Conservation (phyloP, 306 rosid genomes). For the Nissolia schottii region DNA sequence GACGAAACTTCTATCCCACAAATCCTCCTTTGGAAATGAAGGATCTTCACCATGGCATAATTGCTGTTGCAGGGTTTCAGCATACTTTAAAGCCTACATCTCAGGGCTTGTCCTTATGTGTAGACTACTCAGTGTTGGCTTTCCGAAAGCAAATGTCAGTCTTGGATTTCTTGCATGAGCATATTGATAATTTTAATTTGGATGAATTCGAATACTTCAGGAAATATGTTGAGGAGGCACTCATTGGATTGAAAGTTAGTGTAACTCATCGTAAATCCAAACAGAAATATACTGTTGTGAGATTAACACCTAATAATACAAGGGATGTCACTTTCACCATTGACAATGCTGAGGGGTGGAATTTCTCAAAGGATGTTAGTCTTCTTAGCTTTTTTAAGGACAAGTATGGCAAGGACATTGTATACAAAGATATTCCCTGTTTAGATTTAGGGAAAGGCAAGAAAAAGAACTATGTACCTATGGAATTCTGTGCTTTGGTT, state of each 20-base stretch:
- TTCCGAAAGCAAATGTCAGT: conserved; percentile 51
- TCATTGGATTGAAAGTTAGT: conserved; percentile 52
- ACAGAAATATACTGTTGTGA: conserved; percentile 41
- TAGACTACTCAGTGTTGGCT: conserved; percentile 74
- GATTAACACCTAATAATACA: conserved; percentile 36
- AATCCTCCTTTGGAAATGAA: conserved; percentile 26
- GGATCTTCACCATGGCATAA: conserved; percentile 50
- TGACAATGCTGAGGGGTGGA: conserved; percentile 35
- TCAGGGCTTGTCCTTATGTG: conserved; percentile 61
- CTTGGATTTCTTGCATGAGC: conserved; percentile 46
- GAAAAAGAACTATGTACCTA: conserved; percentile 53
- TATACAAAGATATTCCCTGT: conserved; percentile 57
- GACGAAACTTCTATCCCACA: conserved; percentile 51
- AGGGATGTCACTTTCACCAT: conserved; percentile 41
- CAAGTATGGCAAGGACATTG: conserved; percentile 46
- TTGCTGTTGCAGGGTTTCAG: conserved; percentile 53
- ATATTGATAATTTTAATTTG: conserved; percentile 32
- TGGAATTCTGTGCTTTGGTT: conserved; percentile 70
- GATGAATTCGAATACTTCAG: conserved; percentile 33
- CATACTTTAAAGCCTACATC: conserved; percentile 56
- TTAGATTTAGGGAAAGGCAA: conserved; percentile 59
- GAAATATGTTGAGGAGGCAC: conserved; percentile 26
- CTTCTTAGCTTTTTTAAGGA: conserved; percentile 53
- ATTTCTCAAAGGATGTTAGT: conserved; percentile 25
- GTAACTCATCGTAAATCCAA: conserved; percentile 64